Conservation (phyloP, 208 protist species). For the Wallacemonas sp. region DNA sequence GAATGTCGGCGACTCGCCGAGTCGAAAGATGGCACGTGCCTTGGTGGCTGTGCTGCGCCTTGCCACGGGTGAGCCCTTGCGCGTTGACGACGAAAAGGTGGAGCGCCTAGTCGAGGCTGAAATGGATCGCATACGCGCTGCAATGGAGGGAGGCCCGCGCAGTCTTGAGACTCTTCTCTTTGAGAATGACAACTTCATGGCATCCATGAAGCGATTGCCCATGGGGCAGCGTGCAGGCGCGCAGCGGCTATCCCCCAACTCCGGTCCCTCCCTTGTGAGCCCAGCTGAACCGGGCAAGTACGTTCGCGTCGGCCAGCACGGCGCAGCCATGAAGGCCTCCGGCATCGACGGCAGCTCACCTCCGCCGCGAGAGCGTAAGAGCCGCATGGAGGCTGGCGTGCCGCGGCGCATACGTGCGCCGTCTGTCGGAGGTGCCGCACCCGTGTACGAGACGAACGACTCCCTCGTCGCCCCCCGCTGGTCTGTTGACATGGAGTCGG, state of each 20-base stretch:
- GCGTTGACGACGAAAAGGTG: slow-evolving; percentile 42
- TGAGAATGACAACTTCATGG: slow-evolving; percentile 50
- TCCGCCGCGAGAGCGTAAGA: background rate
- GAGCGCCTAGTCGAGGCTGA: slow-evolving; percentile 65
- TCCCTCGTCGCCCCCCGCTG: slow-evolving; percentile 11
- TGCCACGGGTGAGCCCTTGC: slow-evolving; percentile 10
- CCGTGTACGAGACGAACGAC: slow-evolving; percentile 16
- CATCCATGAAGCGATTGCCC: slow-evolving; percentile 30
- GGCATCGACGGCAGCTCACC: background rate
- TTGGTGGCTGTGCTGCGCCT: slow-evolving; percentile 64
- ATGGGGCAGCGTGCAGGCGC: background rate
- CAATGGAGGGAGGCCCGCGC: slow-evolving; percentile 34
- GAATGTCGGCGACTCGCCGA: slow-evolving; percentile 62
- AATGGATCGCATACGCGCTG: slow-evolving; percentile 31
- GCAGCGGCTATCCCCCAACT: background rate
- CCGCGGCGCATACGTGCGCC: background rate
- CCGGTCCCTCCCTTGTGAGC: too few relatives aligned
- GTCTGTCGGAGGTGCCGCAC: background rate
- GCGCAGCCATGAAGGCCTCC: background rate
- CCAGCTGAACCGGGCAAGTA: background rate
- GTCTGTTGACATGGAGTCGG: slow-evolving; percentile 3
- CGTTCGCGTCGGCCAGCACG: background rate
- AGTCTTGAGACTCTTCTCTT: slow-evolving; percentile 56
- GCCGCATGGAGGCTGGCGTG: background rate
- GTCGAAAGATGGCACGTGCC: slow-evolving; percentile 79